Conservation (phyloP, 148 eudicot species). For the Talinum fruticosum region DNA sequence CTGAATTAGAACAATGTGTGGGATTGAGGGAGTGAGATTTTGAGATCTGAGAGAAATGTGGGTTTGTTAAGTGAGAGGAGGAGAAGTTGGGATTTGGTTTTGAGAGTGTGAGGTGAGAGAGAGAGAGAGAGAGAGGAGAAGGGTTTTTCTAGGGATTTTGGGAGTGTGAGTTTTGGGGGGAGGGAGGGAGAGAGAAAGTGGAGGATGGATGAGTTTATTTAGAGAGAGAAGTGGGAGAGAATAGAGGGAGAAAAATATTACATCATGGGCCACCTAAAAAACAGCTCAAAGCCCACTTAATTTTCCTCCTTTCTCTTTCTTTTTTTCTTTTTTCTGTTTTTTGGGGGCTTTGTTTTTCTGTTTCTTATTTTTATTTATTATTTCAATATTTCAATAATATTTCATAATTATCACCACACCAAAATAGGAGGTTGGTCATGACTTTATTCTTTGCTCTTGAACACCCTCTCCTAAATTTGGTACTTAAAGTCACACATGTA, state of each 20-base stretch:
- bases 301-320: conserved; percentile 12
- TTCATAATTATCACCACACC: background rate
- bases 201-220: conserved; percentile 19
- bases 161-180: conserved; percentile 17
- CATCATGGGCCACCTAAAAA: conserved; percentile 71
- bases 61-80: conserved; percentile 23
- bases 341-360: background rate
- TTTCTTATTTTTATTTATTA: background rate
- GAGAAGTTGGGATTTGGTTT: conserved; percentile 12
- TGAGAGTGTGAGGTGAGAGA: conserved; percentile 20
- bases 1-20: too few relatives aligned
- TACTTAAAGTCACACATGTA: background rate
- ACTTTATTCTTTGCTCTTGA: conserved; percentile 18
- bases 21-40: background rate
- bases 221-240: conserved; percentile 17
- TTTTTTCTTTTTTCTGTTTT: conserved; percentile 5
- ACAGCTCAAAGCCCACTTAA: conserved; percentile 93
- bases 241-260: conserved; percentile 20
- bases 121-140: conserved; percentile 14
- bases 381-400: background rate
- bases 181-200: background rate
- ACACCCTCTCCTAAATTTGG: conserved; percentile 1
- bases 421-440: conserved; percentile 10
- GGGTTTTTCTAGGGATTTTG: too few relatives aligned
- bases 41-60: conserved; percentile 29